These are phyloP conservation scores for Dalbergia cochinchinensis DNA, from an alignment of 306 rosid species.

Conservation along the genomic window DNA sequence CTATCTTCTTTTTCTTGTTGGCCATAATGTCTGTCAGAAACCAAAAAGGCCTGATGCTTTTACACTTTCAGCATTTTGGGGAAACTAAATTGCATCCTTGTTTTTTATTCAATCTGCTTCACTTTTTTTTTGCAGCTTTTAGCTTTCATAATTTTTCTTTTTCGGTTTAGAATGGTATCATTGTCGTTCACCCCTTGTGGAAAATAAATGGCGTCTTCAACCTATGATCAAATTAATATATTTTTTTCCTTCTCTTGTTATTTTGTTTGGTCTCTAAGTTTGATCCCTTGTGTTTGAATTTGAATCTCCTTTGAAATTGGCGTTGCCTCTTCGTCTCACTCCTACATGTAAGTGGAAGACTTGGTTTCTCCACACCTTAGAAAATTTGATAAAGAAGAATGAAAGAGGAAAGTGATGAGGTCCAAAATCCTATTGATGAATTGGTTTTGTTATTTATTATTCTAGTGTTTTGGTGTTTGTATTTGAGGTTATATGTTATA, in stretches of 20 bases:
- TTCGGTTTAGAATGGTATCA: neutral
- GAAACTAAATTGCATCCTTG: neutral
- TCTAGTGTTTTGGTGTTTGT: neutral
- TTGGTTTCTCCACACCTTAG: neutral
- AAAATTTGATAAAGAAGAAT: neutral
- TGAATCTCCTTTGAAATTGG: no score
- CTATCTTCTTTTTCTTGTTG: neutral
- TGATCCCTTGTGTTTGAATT: no score
- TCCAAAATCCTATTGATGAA: neutral
- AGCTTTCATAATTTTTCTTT: no score
- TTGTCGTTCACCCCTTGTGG: neutral
- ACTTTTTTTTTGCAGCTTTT: neutral
- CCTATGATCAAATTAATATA: neutral
- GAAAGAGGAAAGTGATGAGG: conserved; percentile 1
- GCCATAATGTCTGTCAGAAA: conserved; percentile 40
- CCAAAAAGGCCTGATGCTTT: conserved; percentile 39
- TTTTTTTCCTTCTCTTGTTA: neutral
- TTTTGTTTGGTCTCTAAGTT: neutral
- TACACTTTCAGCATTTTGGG: conserved; percentile 1
- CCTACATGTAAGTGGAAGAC: neutral
- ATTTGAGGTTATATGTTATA: neutral
- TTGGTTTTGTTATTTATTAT: neutral
- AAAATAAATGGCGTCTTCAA: neutral
- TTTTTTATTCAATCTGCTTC: neutral
- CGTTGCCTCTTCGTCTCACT: no score